Percentiles rank a stretch among this genome's conserved stretches.
These are phyloP conservation scores for Peniophora sp. DNA, from an alignment of 1,284 basidiomycete genomes.

Conservation along the genomic window DNA sequence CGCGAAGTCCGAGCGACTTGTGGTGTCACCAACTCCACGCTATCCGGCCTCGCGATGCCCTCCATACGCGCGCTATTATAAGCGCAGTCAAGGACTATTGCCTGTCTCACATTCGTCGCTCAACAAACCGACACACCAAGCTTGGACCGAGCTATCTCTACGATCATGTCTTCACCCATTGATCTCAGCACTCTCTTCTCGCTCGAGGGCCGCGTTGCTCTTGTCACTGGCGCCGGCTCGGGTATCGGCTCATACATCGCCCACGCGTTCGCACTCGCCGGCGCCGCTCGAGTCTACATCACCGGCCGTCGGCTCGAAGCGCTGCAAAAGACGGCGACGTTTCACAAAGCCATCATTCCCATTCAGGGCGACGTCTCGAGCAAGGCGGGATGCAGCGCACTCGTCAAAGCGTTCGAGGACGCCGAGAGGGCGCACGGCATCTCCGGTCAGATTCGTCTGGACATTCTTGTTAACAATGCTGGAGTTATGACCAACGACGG, in stretches of 20 bases:
- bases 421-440: constrained; percentile 9
- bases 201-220: constrained; percentile 9
- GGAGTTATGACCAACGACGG: constrained; percentile 9
- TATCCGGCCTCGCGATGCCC: too few relatives aligned
- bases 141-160: too few relatives aligned
- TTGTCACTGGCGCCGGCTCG: constrained; percentile 10
- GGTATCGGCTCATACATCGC: constrained; percentile 11
- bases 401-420: constrained; percentile 9
- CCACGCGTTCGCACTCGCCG: constrained; percentile 3
- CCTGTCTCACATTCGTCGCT: too few relatives aligned
- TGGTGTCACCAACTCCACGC: too few relatives aligned
- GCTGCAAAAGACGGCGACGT: constrained; percentile 5
- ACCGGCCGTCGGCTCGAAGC: constrained; percentile 9
- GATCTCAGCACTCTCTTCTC: constrained; percentile 8
- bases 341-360: constrained; percentile 7
- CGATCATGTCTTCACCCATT: constrained; percentile 2
- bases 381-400: constrained; percentile 9
- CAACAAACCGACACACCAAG: too few relatives aligned
- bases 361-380: constrained; percentile 13
- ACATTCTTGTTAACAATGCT: constrained; percentile 14
- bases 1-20: too few relatives aligned
- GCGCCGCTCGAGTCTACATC: constrained; percentile 13
- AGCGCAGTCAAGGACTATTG: too few relatives aligned
- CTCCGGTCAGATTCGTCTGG: constrained; percentile 5
- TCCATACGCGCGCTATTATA: too few relatives aligned